Base-by-base conservation (phyloP, 2,329 filamentous ascomycete genomes). In the Remersonia thermophila region DNA sequence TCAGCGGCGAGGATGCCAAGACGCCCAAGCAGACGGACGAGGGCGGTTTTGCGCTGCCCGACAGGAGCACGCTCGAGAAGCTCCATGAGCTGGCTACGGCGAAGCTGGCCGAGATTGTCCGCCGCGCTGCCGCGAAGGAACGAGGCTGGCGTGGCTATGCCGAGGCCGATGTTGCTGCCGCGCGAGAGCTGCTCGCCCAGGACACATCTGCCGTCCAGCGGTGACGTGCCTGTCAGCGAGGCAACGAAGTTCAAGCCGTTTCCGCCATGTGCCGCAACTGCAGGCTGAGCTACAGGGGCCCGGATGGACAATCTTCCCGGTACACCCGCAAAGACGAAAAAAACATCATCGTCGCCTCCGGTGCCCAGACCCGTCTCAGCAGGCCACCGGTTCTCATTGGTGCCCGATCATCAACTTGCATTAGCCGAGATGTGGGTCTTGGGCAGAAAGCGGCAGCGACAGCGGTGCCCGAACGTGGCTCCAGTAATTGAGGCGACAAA, bases 31-130 rank as follows among this genome's bases (percentile, higher is more conserved):
- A 63, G 39, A 50, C 56, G 7, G 70, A 70, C 16, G 48, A 57
- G 15, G 69, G 69, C 16, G 66, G 61, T 10, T 64, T 75, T 38
- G 49, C 67, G 2, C 53, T 75, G 3, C 80, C 80, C 3, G 62
- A 70, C 10, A 52, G 67, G 17, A 61, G 63, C 33, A 79, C 72
- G 1, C 61, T 85, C 8, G 67, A 80, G 53, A 74, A 71, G 48
- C 66, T 93, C 33, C 80, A 84, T 47, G 71, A 83, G 53, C 57
- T 72, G 39, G 82, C 84, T 15, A 89, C 81, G 1, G 64, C 67
- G 39, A 87, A 85, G 57, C 67, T 93, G 11, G 70, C 72, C 1
- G 82, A 89, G 54, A 87, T 91, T 48, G 73, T 87, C 42, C 69
- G 80, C 41, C 70, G 71, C 42, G 66, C 71, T 52, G 60, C 66